Percentiles rank a stretch among this genome's conserved stretches.
Conservation (phyloP, 768 basidiomycete genomes). For the Rhodosporidiobolus odoratus region DNA sequence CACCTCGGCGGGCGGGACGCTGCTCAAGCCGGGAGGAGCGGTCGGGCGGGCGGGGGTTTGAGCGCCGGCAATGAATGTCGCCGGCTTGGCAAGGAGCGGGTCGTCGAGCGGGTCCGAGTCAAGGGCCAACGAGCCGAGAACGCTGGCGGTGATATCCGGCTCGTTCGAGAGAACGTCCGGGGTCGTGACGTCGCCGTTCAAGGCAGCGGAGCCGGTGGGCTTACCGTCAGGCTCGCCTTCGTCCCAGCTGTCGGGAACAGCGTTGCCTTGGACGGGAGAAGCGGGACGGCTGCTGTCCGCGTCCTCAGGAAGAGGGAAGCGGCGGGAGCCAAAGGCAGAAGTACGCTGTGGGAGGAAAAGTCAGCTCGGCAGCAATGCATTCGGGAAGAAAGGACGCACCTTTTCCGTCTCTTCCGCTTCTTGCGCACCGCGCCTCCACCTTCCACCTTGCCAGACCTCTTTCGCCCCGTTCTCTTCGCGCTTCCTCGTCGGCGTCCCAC, state of each 20-base stretch:
- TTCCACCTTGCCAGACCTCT: slow-evolving; percentile 36
- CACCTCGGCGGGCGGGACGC: slow-evolving; percentile 9
- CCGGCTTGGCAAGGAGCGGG: slow-evolving; percentile 19
- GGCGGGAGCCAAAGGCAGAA: slow-evolving; percentile 31
- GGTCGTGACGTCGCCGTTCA: slow-evolving; percentile 5
- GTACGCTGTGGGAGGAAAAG: slow-evolving; percentile 12
- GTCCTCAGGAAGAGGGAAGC: slow-evolving; percentile 32
- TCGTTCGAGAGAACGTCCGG: slow-evolving; percentile 11
- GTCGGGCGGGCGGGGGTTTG: slow-evolving; percentile 5
- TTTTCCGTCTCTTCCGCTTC: slow-evolving; percentile 25
- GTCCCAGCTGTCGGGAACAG: slow-evolving; percentile 28
- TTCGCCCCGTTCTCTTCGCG: slow-evolving; percentile 24
- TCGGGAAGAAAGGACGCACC: slow-evolving; percentile 5
- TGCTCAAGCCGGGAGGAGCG: slow-evolving; percentile 15
- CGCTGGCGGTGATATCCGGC: slow-evolving; percentile 25
- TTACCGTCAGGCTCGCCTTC: neutral
- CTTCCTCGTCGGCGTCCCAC: neutral
- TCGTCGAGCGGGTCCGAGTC: slow-evolving; percentile 27
- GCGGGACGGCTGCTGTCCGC: neutral
- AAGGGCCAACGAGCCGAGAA: slow-evolving; percentile 37
- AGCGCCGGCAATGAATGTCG: slow-evolving; percentile 10
- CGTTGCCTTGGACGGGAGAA: slow-evolving; percentile 3
- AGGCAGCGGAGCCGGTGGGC: slow-evolving; percentile 7
- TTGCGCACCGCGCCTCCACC: slow-evolving; percentile 26
- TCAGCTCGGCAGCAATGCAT: neutral